phyloP scores from a whole-genome alignment of 1,139 yeast genomes.

The Wickerhamiella infanticola region DNA sequence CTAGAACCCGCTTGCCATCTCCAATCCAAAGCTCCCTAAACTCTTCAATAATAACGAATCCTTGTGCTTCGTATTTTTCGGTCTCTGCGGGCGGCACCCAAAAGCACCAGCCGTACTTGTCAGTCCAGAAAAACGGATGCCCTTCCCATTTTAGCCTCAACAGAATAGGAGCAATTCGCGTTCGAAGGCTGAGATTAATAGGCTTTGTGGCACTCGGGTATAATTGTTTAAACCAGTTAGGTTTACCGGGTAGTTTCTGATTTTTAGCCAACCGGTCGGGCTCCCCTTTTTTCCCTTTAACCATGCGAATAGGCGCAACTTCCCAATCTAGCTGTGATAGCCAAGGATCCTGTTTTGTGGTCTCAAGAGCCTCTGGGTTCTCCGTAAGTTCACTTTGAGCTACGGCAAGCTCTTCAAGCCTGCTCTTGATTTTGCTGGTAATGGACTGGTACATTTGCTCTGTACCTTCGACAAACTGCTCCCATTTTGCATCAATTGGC shows the following conservation, averaged over 20 bases:
- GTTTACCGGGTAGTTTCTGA: slow-evolving; percentile 78
- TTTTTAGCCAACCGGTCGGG: slow-evolving; percentile 32
- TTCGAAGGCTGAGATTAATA: slow-evolving; percentile 50
- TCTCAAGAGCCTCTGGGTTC: slow-evolving; percentile 21
- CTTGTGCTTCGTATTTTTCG: slow-evolving; percentile 15
- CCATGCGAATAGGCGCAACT: slow-evolving; percentile 40
- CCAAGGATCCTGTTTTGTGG: slow-evolving; percentile 59
- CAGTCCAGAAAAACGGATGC: slow-evolving; percentile 66
- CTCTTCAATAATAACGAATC: not conserved
- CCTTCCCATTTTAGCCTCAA: slow-evolving; percentile 77
- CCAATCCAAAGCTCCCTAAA: not conserved
- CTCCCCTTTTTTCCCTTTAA: slow-evolving; percentile 60
- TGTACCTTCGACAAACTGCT: slow-evolving; percentile 48
- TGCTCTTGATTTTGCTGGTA: slow-evolving; percentile 39
- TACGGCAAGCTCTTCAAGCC: slow-evolving; percentile 44
- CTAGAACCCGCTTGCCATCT: not conserved
- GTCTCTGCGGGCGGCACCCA: slow-evolving; percentile 32
- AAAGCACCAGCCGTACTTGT: slow-evolving; percentile 79
- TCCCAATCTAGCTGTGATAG: slow-evolving; percentile 81
- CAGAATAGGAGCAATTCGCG: slow-evolving; percentile 64
- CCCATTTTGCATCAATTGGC: slow-evolving; percentile 70
- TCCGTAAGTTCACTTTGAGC: slow-evolving; percentile 34
- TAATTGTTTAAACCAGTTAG: slow-evolving; percentile 81
- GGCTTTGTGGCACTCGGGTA: slow-evolving; percentile 33
- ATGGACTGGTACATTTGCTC: slow-evolving; percentile 52